Evolutionary conservation across 2,329 filamentous ascomycete species (phyloP), one percentile per base, ranked within the genome.

Genomic region (Pseudogymnoascus sp.): DNA sequence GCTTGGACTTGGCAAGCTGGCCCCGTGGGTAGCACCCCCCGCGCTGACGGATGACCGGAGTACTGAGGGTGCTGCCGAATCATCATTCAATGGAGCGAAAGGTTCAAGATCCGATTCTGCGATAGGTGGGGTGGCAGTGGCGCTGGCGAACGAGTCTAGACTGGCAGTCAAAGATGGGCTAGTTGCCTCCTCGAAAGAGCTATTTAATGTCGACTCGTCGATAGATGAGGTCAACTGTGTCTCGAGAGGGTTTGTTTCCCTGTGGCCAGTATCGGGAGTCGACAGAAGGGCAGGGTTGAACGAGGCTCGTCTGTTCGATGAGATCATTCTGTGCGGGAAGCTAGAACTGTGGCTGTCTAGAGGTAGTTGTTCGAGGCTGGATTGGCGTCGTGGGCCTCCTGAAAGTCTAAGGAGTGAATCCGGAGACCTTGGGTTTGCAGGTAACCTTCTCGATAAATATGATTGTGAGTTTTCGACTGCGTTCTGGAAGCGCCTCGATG

Each of bases 1-100:
- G 70, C 94, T 92, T 35, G 94, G 94, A 73, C 94, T 99, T 60
- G 94, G 94, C 65, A 99, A 80, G 75, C 91, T 97, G 66, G 90
- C 91, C 78, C 97, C 93, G 72, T 80, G 74, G 52, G 75, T 72
- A 15, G 77, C 77, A 64, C 45, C 45, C 3, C 45, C 45, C 27
- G 45, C 45, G 12, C 45, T 52, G n/a, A 52, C 45, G 13, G 45
- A 52, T 31, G 45, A 31, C 27, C 77, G 81, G 75, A 66, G 77
- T 77, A 36, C 78, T 75, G 62, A 79, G 71, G 21, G 75, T 76
- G 69, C 75, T 61, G 78, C 76, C 13, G 82, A 73, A 10, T 78
- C 76, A 55, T 82, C 79, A 66, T 83, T 80, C 4, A 73, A 70
- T 58, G 82, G 80, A 21, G 75, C 76, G 64, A 84, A 81, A 8